Conservation (phyloP, 805 yeast genomes). For the Nadsonia fulvescens region DNA sequence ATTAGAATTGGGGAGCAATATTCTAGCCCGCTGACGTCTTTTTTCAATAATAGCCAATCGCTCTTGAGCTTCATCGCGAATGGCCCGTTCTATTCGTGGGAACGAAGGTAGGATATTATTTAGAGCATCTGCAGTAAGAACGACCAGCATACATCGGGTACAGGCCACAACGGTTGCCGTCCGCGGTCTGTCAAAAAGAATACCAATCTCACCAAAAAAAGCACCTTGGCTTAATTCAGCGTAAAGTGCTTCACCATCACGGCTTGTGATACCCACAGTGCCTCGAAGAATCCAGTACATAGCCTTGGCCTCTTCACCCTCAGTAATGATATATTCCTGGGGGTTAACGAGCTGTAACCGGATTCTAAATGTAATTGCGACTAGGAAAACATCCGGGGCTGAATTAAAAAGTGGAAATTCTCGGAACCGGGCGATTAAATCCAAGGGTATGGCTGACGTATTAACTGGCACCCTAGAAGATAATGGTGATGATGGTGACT, state of each 20-base stretch:
- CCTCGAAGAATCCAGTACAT: slow-evolving; percentile 73
- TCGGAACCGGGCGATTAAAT: slow-evolving; percentile 32
- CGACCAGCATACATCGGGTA: slow-evolving; percentile 48
- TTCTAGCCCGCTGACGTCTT: slow-evolving; percentile 19
- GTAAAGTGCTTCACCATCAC: slow-evolving; percentile 59
- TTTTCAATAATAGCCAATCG: slow-evolving; percentile 55
- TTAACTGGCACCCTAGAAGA: slow-evolving; percentile 4
- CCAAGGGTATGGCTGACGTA: no score
- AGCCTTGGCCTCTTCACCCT: slow-evolving; percentile 55
- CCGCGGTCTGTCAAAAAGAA: slow-evolving; percentile 54
- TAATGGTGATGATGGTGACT: no score
- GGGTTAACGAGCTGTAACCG: slow-evolving; percentile 45
- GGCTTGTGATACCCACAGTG: slow-evolving; percentile 54
- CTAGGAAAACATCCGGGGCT: slow-evolving; percentile 50
- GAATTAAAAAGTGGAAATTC: slow-evolving; percentile 46
- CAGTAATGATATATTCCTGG: slow-evolving; percentile 49
- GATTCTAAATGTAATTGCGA: slow-evolving; percentile 38
- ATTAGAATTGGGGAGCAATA: slow-evolving; percentile 3
- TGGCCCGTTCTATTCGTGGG: slow-evolving; percentile 47
- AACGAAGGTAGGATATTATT: slow-evolving; percentile 40
- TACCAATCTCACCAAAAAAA: slow-evolving; percentile 68
- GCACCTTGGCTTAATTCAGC: slow-evolving; percentile 55
- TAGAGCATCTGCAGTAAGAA: slow-evolving; percentile 45
- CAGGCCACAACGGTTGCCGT: slow-evolving; percentile 65
- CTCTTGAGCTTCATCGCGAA: slow-evolving; percentile 67